Percentiles rank a stretch among this genome's conserved stretches.
Conservation (phyloP, 331 rosid species). For the Erythrophleum ivorense region DNA sequence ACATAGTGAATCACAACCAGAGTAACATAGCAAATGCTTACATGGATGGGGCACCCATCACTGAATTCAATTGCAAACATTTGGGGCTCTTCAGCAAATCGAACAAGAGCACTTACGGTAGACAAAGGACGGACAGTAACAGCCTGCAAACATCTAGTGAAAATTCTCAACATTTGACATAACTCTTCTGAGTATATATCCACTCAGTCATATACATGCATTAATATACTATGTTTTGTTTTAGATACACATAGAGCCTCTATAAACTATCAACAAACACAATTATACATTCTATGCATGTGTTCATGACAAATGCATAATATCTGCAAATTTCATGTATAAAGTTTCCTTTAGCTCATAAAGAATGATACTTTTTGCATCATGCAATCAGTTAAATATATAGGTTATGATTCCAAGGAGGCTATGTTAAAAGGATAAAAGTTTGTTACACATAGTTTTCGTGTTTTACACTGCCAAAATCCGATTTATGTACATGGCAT, state of each 20-base stretch:
- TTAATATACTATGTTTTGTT: neutral
- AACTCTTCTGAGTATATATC: constrained; percentile 40
- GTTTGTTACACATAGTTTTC: neutral
- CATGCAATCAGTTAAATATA: constrained; percentile 10
- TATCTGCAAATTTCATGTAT: neutral
- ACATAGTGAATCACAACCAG: constrained; percentile 30
- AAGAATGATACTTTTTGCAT: constrained; percentile 24
- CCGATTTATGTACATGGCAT: constrained; percentile 5
- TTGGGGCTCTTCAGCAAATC: constrained; percentile 99
- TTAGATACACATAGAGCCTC: constrained; percentile 1
- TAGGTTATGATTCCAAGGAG: neutral
- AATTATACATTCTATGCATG: neutral
- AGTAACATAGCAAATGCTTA: constrained; percentile 54
- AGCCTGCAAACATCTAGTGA: constrained; percentile 97
- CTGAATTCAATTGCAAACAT: constrained; percentile 98
- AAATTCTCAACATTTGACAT: constrained; percentile 67
- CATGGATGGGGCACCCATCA: constrained; percentile 98
- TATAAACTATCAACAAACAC: constrained; percentile 28
- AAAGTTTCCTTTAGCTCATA: constrained; percentile 8
- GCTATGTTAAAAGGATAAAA: neutral
- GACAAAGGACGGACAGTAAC: constrained; percentile 97
- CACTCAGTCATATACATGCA: constrained; percentile 16
- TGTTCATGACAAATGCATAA: neutral
- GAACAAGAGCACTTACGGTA: constrained; percentile 88
- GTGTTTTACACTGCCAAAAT: constrained; percentile 6